Percentiles rank a stretch among this genome's conserved stretches.
These are phyloP conservation scores for Lactifluus subvellereus DNA, from an alignment of 768 basidiomycete genomes.

Conservation along the genomic window DNA sequence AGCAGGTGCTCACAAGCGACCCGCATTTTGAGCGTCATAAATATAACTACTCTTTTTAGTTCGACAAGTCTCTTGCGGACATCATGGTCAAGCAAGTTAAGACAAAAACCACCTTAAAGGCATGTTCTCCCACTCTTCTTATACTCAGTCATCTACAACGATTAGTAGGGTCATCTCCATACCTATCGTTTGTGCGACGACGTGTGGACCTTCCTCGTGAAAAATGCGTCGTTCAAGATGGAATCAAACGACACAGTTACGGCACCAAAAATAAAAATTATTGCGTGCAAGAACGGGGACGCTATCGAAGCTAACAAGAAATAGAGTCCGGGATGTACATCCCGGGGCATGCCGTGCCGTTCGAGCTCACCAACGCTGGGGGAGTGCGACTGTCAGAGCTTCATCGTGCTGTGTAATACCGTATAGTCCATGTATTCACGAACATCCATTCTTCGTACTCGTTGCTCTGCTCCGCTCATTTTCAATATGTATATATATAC, in stretches of 20 bases:
- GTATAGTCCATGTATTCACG: slow-evolving; percentile 15
- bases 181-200: slow-evolving; percentile 94
- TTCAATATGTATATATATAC: slow-evolving; percentile 4
- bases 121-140: slow-evolving; percentile 31
- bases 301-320: slow-evolving; percentile 81
- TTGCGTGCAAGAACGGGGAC: slow-evolving; percentile 96
- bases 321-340: slow-evolving; percentile 29
- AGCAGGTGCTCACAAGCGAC: slow-evolving; percentile 58
- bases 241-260: slow-evolving; percentile 77
- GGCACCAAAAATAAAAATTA: slow-evolving; percentile 86
- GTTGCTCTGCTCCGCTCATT: slow-evolving; percentile 7
- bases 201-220: slow-evolving; percentile 98
- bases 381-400: neutral
- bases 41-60: slow-evolving; percentile 43
- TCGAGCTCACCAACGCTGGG: neutral
- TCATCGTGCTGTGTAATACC: slow-evolving; percentile 15
- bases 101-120: slow-evolving; percentile 90
- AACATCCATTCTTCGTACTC: neutral
- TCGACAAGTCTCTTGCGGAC: slow-evolving; percentile 93
- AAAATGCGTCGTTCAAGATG: slow-evolving; percentile 92
- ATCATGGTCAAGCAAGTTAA: slow-evolving; percentile 92
- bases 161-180: slow-evolving; percentile 66
- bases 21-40: neutral
- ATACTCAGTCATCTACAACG: neutral
- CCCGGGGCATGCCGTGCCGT: neutral